Evolutionary conservation across 1,284 basidiomycete species (phyloP).

Genomic region (Wolfiporia cocos): DNA sequence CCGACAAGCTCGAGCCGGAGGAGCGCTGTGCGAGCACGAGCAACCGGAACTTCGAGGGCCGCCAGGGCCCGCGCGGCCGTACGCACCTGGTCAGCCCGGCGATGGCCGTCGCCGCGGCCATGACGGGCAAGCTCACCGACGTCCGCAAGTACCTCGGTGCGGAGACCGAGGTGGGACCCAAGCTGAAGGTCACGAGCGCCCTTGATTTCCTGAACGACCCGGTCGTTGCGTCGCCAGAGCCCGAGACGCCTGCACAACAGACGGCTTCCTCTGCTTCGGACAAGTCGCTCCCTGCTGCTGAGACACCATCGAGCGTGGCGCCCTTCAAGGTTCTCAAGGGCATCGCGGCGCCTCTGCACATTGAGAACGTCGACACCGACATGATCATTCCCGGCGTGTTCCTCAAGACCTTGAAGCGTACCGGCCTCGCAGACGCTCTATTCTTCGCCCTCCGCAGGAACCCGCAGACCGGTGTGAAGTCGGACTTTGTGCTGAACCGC

Average conservation of each 20-base stretch:
- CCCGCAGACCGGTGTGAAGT: conserved; percentile 72
- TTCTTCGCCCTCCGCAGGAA: conserved; percentile 86
- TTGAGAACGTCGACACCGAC: conserved; percentile 94
- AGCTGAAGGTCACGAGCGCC: conserved; percentile 65
- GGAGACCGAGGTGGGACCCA: conserved; percentile 38
- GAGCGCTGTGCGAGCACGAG: conserved; percentile 96
- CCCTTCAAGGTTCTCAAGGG: conserved; percentile 84
- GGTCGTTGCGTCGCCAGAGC: conserved; percentile 60
- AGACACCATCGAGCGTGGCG: conserved; percentile 57
- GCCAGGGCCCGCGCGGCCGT: conserved; percentile 86
- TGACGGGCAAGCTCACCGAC: conserved; percentile 85
- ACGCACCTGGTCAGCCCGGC: conserved; percentile 93
- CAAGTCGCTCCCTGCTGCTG: conserved; percentile 38
- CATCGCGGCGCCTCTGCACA: conserved; percentile 84
- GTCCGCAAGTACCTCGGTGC: conserved; percentile 76
- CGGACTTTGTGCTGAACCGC: conserved; percentile 88
- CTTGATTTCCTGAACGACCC: conserved; percentile 77
- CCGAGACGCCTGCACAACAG: conserved; percentile 35
- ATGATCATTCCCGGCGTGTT: conserved; percentile 98
- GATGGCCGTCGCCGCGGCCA: conserved; percentile 93
- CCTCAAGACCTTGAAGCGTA: conserved; percentile 92
- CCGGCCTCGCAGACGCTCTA: conserved; percentile 84
- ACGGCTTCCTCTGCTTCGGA: conserved; percentile 23
- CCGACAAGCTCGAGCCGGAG: conserved; percentile 85
- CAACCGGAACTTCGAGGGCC: conserved; percentile 96